phyloP scores from a whole-genome alignment of 1,139 yeast genomes.

The Magnusiomyces paraingens region DNA sequence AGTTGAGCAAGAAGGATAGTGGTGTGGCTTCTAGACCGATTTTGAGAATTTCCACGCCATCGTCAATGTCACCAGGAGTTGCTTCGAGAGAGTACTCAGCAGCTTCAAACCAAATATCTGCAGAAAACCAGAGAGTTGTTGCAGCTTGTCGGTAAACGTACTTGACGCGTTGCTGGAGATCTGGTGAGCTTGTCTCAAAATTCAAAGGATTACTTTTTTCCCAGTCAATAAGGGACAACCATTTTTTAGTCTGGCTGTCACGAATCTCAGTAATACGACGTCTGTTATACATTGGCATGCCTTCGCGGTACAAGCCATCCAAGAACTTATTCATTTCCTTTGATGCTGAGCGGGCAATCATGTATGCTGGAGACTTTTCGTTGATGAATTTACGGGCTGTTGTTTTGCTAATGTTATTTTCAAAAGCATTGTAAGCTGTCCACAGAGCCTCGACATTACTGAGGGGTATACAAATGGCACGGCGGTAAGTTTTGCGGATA shows the following conservation, averaged over 20 bases:
- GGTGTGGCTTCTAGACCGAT: slow-evolving; percentile 65
- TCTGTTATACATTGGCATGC: slow-evolving; percentile 34
- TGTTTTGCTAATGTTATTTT: slow-evolving; percentile 62
- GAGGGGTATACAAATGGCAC: slow-evolving; percentile 65
- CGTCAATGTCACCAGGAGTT: slow-evolving; percentile 27
- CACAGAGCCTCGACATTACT: slow-evolving; percentile 70
- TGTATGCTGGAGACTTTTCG: slow-evolving; percentile 78
- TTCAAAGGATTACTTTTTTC: slow-evolving; percentile 68
- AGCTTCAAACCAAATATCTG: slow-evolving; percentile 83
- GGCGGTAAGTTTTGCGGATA: slow-evolving; percentile 67
- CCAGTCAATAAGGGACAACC: slow-evolving; percentile 76
- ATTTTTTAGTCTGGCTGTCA: slow-evolving; percentile 25
- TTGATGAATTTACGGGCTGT: slow-evolving; percentile 83
- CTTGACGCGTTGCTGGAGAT: slow-evolving; percentile 47
- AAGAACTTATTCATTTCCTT: slow-evolving; percentile 63
- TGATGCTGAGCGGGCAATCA: slow-evolving; percentile 78
- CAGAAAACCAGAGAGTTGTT: slow-evolving; percentile 57
- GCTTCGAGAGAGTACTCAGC: slow-evolving; percentile 33
- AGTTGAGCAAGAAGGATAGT: slow-evolving; percentile 57
- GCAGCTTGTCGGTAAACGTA: slow-evolving; percentile 71
- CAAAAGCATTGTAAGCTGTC: slow-evolving; percentile 79
- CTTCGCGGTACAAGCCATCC: slow-evolving; percentile 40
- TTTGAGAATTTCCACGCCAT: slow-evolving; percentile 39
- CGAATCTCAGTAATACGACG: slow-evolving; percentile 31
- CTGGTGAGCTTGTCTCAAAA: background rate